Percentiles rank a stretch among this genome's conserved stretches.
Evolutionary conservation across 2,329 filamentous ascomycete genomes (phyloP).

Genomic region (Thelonectria discophora): DNA sequence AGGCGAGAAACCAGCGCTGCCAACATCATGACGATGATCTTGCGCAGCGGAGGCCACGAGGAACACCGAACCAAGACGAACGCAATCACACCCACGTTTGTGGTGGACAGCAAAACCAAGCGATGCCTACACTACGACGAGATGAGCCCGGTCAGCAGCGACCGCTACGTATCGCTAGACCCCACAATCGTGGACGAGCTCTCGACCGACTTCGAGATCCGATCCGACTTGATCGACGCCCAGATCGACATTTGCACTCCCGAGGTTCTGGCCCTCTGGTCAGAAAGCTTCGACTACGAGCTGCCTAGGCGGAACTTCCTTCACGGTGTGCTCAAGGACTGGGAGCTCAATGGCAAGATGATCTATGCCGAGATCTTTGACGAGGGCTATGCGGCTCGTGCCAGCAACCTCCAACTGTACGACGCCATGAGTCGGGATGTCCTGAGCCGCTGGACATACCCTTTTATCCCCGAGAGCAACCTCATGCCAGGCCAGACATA

Average conservation of each 20-base stretch:
- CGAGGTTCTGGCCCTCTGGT: constrained; percentile 93
- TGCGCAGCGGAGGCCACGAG: constrained; percentile 76
- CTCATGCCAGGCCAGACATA: constrained; percentile 81
- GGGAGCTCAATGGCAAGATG: constrained; percentile 96
- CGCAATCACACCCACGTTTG: constrained; percentile 81
- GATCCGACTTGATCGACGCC: constrained; percentile 90
- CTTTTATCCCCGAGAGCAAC: constrained; percentile 89
- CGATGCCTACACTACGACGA: constrained; percentile 95
- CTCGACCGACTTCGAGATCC: constrained; percentile 78
- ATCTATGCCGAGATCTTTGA: constrained; percentile 89
- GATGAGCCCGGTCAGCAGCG: constrained; percentile 73
- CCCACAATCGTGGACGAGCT: constrained; percentile 78
- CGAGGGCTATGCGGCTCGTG: constrained; percentile 86
- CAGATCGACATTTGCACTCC: constrained; percentile 98
- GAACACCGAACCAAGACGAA: constrained; percentile 81
- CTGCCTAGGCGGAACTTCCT: constrained; percentile 87
- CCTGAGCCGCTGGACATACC: constrained; percentile 87
- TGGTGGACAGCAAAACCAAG: constrained; percentile 81
- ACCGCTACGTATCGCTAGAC: constrained; percentile 76
- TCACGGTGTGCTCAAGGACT: constrained; percentile 93
- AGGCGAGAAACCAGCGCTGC: constrained; percentile 87
- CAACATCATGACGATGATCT: constrained; percentile 96
- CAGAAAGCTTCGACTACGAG: constrained; percentile 97
- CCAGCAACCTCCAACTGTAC: constrained; percentile 87
- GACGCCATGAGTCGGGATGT: constrained; percentile 88